Evolutionary conservation across 2,329 filamentous ascomycete genomes (phyloP).

Genomic region (Neopestalotiopsis rosae): DNA sequence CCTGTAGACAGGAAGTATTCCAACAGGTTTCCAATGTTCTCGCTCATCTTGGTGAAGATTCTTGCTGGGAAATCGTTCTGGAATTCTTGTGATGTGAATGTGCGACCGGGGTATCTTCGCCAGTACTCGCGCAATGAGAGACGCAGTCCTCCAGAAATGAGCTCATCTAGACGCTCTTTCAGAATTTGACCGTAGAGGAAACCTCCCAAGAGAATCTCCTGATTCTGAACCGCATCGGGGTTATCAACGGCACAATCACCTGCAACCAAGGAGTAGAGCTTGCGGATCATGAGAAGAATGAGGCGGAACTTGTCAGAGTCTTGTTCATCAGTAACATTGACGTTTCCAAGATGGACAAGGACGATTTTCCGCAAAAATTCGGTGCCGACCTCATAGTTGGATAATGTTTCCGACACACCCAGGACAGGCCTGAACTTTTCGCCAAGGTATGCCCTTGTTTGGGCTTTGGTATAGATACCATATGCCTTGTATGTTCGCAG

Average conservation of each 20-base stretch:
- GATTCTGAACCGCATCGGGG: slow-evolving; percentile 94
- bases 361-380: slow-evolving; percentile 92
- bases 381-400: slow-evolving; percentile 86
- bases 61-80: slow-evolving; percentile 77
- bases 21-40: slow-evolving; percentile 84
- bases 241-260: slow-evolving; percentile 95
- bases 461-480: slow-evolving; percentile 77
- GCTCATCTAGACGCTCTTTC: slow-evolving; percentile 93
- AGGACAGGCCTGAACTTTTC: slow-evolving; percentile 90
- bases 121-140: slow-evolving; percentile 61
- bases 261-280: slow-evolving; percentile 90
- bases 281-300: slow-evolving; percentile 94
- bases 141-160: slow-evolving; percentile 65
- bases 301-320: slow-evolving; percentile 93
- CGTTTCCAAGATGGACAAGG: slow-evolving; percentile 86
- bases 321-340: slow-evolving; percentile 82
- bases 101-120: slow-evolving; percentile 62
- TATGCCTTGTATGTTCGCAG: slow-evolving; percentile 94
- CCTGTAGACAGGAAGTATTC: slow-evolving; percentile 98
- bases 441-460: slow-evolving; percentile 86
- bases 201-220: slow-evolving; percentile 91
- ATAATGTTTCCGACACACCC: slow-evolving; percentile 81
- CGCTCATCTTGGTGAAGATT: slow-evolving; percentile 82
- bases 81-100: slow-evolving; percentile 81
- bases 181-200: slow-evolving; percentile 95